Evolutionary conservation across 202 grass and related monocot species (phyloP), one percentile per base, ranked within the genome.

Genomic region (Brachypodium distachyon): DNA sequence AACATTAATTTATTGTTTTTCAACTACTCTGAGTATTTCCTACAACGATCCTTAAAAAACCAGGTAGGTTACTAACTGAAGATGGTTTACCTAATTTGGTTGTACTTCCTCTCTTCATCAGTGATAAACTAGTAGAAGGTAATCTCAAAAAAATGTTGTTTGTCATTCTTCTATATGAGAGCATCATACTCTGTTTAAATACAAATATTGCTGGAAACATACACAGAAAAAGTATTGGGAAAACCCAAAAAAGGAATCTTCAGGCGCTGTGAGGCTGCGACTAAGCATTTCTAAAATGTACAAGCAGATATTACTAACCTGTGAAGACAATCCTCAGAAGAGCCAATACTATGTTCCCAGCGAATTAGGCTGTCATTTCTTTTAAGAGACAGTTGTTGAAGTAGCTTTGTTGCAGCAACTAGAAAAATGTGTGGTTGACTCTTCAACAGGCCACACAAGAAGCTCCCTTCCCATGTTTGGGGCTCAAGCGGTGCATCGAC

Each of bases 361-460:
- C 84, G 84, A 26, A 50, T 83, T 12, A 87, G 72, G 6, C 81
- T 77, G 61, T 79, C 76, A 42, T 87, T 83, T 72, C 84, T 90
- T 73, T 90, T 57, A 77, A 77, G 61, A 77, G 88, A 79, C 59
- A 90, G 62, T 73, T 84, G 81, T 49, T 84, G 70, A 27, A 90
- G 81, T 64, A 87, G 84, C 81, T 81, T 83, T 81, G 56, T 81
- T 23, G 77, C 84, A 51, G 88, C 66, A 77, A 52, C 64, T 43
- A 82, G 77, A 42, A 90, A 84, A 54, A 78, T 81, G 36, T 91
- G 88, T 69, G 88, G 81, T 36, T 78, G 72, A 44, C 60, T 87
- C 77, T 91, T 91, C 26, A 91, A 69, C 32, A 91, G 67, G 72
- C 88, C 84, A 70, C 88, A 91, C 67, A 91, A 74, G 42, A 87